Base-by-base conservation (phyloP, 495 filamentous ascomycete species). In the Aspergillus conjunctus region DNA sequence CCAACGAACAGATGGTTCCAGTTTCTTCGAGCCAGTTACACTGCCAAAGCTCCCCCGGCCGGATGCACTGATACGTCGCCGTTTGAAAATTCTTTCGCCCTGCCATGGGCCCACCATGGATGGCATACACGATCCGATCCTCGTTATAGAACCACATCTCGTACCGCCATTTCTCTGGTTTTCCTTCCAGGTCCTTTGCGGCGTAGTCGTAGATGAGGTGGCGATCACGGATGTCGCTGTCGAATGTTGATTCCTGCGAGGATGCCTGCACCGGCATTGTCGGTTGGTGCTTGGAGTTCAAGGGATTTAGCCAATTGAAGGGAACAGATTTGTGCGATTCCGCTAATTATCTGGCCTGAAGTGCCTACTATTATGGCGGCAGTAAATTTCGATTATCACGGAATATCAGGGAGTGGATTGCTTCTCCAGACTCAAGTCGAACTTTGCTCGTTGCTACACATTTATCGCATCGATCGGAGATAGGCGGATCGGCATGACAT, bases 71-170 rank as follows among this genome's bases (percentile, higher is more conserved):
- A 58, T 77, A 77, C 7, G 68, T 68, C 1, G 69, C 76, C 7
- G 69, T 52, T 51, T 76, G 74, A 65, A 67, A 76, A 51, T 77
- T 77, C 44, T 67, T 65, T 3, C 73, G 68, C 1, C 74, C 74
- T 2, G 73, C 76, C 71, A 78, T 76, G 2, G 73, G 74, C 2
- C 74, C 72, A 15, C 74, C 69, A 51, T 78, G 75, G 48, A 79
- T 78, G 46, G 72, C 66, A 54, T 79, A 77, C 54, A 77, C 72
- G 57, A 75, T 75, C 7, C 73, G 69, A 51, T 74, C 70, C 9
- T 70, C 66, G 54, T 75, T 75, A 50, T 73, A 71, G 62, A 78
- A 78, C 71, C 73, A 77, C 71, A 77, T 73, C 43, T 78, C 75
- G 58, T 78, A 77, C 15, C 73, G 72, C 77, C 75, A 77, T 65